Percentiles rank a stretch among this genome's conserved stretches.
Conservation (phyloP, 2,329 filamentous ascomycete species). For the Xylariaceae sp. region DNA sequence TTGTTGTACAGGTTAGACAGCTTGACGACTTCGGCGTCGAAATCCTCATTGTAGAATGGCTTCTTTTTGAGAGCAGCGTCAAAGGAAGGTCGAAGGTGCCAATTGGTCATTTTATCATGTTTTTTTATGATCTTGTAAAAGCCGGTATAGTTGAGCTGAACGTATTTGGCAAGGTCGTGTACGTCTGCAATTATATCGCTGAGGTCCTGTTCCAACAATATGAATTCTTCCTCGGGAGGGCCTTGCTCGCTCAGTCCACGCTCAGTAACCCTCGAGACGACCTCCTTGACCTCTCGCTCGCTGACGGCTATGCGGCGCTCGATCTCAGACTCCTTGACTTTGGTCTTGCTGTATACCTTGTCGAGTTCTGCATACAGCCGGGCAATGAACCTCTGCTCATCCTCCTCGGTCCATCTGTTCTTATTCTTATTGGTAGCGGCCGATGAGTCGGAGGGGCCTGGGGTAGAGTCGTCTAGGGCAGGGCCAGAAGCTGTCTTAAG, state of each 20-base stretch:
- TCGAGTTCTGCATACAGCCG: slow-evolving; percentile 89
- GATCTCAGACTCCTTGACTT: slow-evolving; percentile 95
- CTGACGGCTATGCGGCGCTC: slow-evolving; percentile 81
- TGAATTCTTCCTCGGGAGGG: slow-evolving; percentile 86
- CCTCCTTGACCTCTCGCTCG: slow-evolving; percentile 85
- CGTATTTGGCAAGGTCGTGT: slow-evolving; percentile 96
- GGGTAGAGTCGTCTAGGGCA: slow-evolving; percentile 33
- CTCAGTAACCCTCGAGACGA: slow-evolving; percentile 67
- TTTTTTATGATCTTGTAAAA: slow-evolving; percentile 99
- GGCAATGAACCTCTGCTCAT: slow-evolving; percentile 83
- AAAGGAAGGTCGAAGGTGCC: slow-evolving; percentile 94
- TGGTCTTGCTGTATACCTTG: slow-evolving; percentile 96
- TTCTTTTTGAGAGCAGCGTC: slow-evolving; percentile 90
- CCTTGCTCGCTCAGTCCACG: slow-evolving; percentile 53
- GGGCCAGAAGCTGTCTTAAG: slow-evolving; percentile 69
- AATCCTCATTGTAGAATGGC: slow-evolving; percentile 98
- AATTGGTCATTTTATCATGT: slow-evolving; percentile 94
- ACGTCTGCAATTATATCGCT: slow-evolving; percentile 98
- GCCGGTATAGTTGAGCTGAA: slow-evolving; percentile 96
- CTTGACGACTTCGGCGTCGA: slow-evolving; percentile 91
- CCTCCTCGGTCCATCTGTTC: slow-evolving; percentile 80
- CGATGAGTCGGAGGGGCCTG: slow-evolving; percentile 34
- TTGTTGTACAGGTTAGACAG: slow-evolving; percentile 93
- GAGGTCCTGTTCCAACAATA: slow-evolving; percentile 87
- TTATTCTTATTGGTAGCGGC: slow-evolving; percentile 34